Evolutionary conservation across 768 basidiomycete species (phyloP), one percentile per base, ranked within the genome.

Genomic region (Pleurotus djamor): DNA sequence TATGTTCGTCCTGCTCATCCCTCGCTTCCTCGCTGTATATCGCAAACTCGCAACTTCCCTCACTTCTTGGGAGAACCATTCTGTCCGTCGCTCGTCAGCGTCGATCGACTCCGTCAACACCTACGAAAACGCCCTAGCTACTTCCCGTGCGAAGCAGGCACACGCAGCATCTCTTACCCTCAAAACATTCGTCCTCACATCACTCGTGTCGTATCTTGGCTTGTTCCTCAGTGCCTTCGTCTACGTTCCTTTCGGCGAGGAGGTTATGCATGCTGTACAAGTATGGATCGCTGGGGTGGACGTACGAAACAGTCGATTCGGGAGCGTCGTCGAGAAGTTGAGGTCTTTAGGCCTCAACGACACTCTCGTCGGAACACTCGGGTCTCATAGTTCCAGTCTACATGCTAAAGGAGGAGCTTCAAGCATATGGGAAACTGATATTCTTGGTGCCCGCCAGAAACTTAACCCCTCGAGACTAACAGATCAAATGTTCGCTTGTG

Each of bases 161-260:
- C 85, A 93, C 69, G 83, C 86, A 59, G 83, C 85, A 5, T 92
- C 91, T 14, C 80, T 97, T 28, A 94, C 95, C 13, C 77, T 91
- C 68, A 99, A 98, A 72, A 90, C 92, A 2, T 99, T 98, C 68
- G 85, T 89, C 1, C 81, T 98, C 57, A 89, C 89, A 35, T 87
- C 91, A 0, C 83, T 98, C 67, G 94, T 96, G 16, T 91, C 96
- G 0, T 98, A 96, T 69, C 86, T 95, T 52, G 90, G 91, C 43
- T 83, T 99, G n/a, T 87, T 84, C 5, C 84, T 98, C 13, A 93
- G 90, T n/a, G 94, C 96, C 13, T 98, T 95, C 68, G 84, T 97
- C 52, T 99, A 98, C 69, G 92, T 96, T 4, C 95, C 95, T 0
- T 97, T 96, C 63, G 95, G 95, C 33, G 89, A 89, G 68, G 82